A percentile compares a stretch with the other conserved stretches of the same genome.
Conservation (phyloP, 2,329 filamentous ascomycete genomes). For the Chrysosporium keratinophilum region DNA sequence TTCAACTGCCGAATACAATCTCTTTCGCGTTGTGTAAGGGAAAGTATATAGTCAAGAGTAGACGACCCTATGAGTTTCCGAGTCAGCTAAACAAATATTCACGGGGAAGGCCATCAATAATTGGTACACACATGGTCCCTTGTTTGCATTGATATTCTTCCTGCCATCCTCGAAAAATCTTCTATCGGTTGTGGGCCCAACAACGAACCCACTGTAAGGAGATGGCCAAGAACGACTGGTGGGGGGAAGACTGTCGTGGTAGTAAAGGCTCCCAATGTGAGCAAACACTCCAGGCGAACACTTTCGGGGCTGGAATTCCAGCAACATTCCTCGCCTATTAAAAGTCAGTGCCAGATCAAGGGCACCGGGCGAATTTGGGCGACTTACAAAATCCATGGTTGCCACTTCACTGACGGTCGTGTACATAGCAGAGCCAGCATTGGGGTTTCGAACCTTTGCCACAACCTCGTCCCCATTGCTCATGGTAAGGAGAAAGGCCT, state of each 20-base stretch:
- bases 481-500: constrained; percentile 12
- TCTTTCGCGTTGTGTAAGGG: not conserved
- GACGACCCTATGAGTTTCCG: not conserved
- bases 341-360: not conserved
- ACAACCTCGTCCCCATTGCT: constrained; percentile 13
- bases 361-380: not conserved
- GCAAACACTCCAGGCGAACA: constrained; percentile 16
- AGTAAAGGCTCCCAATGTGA: constrained; percentile 6
- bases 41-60: constrained; percentile 5
- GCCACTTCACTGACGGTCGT: constrained; percentile 14
- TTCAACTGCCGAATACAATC: not conserved
- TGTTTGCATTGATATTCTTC: not conserved
- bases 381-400: constrained; percentile 12
- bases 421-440: constrained; percentile 16
- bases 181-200: not conserved
- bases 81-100: not conserved
- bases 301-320: constrained; percentile 3
- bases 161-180: constrained; percentile 4
- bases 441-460: constrained; percentile 16
- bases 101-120: not conserved
- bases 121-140: constrained; percentile 6
- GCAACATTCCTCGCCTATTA: not conserved
- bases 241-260: not conserved
- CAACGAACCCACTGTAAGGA: not conserved
- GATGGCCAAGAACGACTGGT: not conserved